These are phyloP conservation scores for Porodaedalea pini DNA, from an alignment of 1,284 basidiomycete genomes.

Conservation along the genomic window DNA sequence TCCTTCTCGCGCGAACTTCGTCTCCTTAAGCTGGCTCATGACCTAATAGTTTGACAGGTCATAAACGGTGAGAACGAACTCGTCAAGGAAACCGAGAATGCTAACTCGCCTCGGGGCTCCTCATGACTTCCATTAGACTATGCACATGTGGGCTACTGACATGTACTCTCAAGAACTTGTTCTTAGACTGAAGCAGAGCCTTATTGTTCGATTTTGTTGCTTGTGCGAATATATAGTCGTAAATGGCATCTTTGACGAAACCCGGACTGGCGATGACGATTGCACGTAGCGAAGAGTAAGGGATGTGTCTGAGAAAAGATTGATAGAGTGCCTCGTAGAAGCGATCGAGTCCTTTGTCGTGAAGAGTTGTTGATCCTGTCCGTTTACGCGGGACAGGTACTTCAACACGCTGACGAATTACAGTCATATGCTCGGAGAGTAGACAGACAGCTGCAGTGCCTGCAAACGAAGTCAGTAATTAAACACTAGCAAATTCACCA, in stretches of 20 bases:
- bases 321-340: constrained; percentile 88
- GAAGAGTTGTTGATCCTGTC: constrained; percentile 73
- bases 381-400: constrained; percentile 91
- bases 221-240: constrained; percentile 82
- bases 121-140: constrained; percentile 89
- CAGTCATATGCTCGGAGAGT: constrained; percentile 94
- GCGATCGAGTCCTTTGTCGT: constrained; percentile 81
- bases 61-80: constrained; percentile 7
- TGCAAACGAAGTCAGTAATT: constrained; percentile 27
- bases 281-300: constrained; percentile 77
- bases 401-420: constrained; percentile 89
- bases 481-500: not conserved
- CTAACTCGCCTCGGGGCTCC: constrained; percentile 80
- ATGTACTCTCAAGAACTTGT: constrained; percentile 91
- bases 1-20: constrained; percentile 96
- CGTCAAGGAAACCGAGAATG: not conserved
- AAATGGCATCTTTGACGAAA: constrained; percentile 89
- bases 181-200: constrained; percentile 63
- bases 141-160: constrained; percentile 94
- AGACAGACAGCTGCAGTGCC: constrained; percentile 93
- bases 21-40: constrained; percentile 82
- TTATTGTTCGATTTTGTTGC: constrained; percentile 85
- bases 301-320: constrained; percentile 86
- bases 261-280: constrained; percentile 97
- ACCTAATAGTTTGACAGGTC: constrained; percentile 41